A percentile compares a stretch with the other conserved stretches of the same genome.
Conservation (phyloP, 1,284 basidiomycete genomes). For the Sphaerobolus stellatus region DNA sequence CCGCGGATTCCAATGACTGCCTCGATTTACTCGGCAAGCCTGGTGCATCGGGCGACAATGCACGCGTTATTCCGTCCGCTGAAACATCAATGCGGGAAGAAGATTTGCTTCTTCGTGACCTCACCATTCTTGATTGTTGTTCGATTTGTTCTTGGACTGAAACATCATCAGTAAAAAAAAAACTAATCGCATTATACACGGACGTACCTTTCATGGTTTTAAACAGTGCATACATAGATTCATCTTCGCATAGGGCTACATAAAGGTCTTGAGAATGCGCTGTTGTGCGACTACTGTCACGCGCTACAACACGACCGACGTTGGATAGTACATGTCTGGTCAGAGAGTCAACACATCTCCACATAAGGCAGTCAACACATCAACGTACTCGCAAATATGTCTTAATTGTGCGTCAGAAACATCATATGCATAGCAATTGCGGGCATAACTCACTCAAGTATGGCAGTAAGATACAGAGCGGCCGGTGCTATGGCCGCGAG, state of each 20-base stretch:
- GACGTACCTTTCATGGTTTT: constrained; percentile 79
- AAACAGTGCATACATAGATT: constrained; percentile 78
- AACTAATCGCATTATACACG: neutral
- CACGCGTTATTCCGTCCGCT: constrained; percentile 16
- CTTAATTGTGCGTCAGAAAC: constrained; percentile 37
- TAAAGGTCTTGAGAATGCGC: constrained; percentile 82
- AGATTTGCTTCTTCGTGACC: constrained; percentile 65
- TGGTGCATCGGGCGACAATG: constrained; percentile 15
- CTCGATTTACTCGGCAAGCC: constrained; percentile 9
- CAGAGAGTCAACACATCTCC: constrained; percentile 10
- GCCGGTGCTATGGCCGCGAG: constrained; percentile 72
- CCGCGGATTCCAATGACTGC: constrained; percentile 4
- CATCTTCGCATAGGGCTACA: constrained; percentile 84
- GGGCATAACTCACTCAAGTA: constrained; percentile 73
- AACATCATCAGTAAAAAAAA: constrained; percentile 7
- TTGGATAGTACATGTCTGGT: constrained; percentile 78
- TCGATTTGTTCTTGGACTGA: constrained; percentile 78
- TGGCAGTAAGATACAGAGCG: constrained; percentile 86
- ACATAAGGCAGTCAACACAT: constrained; percentile 1
- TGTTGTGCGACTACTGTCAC: constrained; percentile 76
- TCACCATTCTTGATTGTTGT: constrained; percentile 50
- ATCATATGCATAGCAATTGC: constrained; percentile 13
- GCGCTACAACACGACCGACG: constrained; percentile 77
- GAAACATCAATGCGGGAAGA: constrained; percentile 41
- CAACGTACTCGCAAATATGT: constrained; percentile 79